phyloP scores from a whole-genome alignment of 768 basidiomycete species.

The Leccinum rimulosum region DNA sequence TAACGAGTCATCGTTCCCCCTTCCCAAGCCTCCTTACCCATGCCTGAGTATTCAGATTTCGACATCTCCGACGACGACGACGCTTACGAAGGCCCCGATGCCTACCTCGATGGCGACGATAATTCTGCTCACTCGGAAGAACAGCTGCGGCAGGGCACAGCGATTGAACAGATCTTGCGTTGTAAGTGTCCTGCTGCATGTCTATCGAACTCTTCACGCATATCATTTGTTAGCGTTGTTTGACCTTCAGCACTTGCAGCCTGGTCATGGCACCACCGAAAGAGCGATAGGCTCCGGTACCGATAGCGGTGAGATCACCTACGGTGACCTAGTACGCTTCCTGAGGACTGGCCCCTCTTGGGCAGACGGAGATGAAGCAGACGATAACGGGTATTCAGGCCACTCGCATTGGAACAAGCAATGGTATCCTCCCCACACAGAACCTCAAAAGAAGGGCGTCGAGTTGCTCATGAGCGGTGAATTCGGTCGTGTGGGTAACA shows the following conservation, averaged over 20 bases:
- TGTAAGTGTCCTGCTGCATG: constrained; percentile 20
- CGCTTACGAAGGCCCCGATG: constrained; percentile 35
- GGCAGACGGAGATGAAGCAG: constrained; percentile 39
- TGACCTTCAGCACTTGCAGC: constrained; percentile 25
- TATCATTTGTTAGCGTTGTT: constrained; percentile 25
- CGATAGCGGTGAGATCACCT: constrained; percentile 15
- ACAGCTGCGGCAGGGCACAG: neutral
- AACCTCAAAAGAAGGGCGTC: constrained; percentile 63
- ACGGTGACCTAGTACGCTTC: constrained; percentile 26
- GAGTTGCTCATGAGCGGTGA: constrained; percentile 73
- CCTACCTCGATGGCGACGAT: constrained; percentile 33
- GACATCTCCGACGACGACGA: constrained; percentile 31
- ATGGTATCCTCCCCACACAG: constrained; percentile 43
- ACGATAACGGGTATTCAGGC: constrained; percentile 29
- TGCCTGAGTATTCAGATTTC: constrained; percentile 23
- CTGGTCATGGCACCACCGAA: constrained; percentile 8
- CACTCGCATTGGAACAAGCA: constrained; percentile 26
- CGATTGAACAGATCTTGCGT: constrained; percentile 29
- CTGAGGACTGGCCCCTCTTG: constrained; percentile 13
- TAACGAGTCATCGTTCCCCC: constrained; percentile 1
- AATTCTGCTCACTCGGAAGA: constrained; percentile 1
- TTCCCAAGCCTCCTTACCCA: constrained; percentile 5
- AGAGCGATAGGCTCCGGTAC: constrained; percentile 1
- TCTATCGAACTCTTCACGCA: constrained; percentile 1
- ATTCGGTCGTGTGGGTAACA: constrained; percentile 65